Conservation (phyloP, 768 basidiomycete genomes). For the Tremella yokohamensis region DNA sequence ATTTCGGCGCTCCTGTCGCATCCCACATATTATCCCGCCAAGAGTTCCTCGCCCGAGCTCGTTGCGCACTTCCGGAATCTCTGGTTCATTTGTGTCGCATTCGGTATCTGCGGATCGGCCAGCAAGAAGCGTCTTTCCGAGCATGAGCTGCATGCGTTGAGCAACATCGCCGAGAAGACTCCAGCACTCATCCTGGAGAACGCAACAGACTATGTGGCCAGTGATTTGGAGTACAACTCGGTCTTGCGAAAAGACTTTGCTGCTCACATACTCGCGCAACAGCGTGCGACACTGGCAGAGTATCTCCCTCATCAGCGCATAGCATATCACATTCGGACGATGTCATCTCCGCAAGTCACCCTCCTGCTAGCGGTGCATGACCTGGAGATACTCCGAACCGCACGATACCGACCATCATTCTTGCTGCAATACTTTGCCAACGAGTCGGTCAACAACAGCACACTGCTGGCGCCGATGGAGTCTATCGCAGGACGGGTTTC, state of each 20-base stretch:
- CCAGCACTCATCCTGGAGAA: conserved; percentile 79
- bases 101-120: conserved; percentile 63
- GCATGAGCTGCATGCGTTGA: conserved; percentile 72
- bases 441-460: conserved; percentile 71
- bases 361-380: conserved; percentile 82
- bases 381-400: conserved; percentile 79
- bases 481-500: conserved; percentile 85
- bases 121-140: conserved; percentile 58
- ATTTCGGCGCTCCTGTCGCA: conserved; percentile 83
- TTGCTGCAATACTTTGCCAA: conserved; percentile 84
- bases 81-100: conserved; percentile 89
- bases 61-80: conserved; percentile 80
- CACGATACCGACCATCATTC: conserved; percentile 72
- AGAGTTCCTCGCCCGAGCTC: conserved; percentile 59
- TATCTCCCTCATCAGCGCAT: conserved; percentile 61
- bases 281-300: conserved; percentile 63
- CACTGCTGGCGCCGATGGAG: conserved; percentile 74
- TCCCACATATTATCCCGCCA: conserved; percentile 62
- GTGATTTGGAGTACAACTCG: conserved; percentile 88
- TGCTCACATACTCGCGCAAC: conserved; percentile 58
- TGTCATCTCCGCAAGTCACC: conserved; percentile 78
- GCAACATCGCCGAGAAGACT: conserved; percentile 77
- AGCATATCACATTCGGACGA: conserved; percentile 64
- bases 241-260: conserved; percentile 75
- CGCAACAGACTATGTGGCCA: conserved; percentile 73